A percentile compares a stretch with the other conserved stretches of the same genome.
These are phyloP conservation scores for Cordyceps tenuipes DNA, from an alignment of 2,329 filamentous ascomycete genomes.

Conservation along the genomic window DNA sequence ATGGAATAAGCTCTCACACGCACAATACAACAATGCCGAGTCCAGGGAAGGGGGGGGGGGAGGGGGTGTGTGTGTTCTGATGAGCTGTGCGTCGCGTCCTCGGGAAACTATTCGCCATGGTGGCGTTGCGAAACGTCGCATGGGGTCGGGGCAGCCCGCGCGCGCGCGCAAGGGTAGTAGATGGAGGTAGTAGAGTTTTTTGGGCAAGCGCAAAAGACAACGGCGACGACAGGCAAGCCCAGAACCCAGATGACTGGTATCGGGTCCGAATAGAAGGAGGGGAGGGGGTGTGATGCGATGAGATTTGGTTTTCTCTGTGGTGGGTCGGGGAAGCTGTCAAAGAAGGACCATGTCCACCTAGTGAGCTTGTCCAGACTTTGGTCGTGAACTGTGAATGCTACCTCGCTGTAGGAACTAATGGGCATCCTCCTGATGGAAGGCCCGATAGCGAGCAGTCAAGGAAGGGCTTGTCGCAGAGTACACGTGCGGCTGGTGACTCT, in stretches of 20 bases:
- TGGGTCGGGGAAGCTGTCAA: background rate
- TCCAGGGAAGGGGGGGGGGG: background rate
- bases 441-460: constrained; percentile 1
- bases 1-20: constrained; percentile 4
- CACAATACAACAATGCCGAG: background rate
- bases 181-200: no score
- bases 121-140: constrained; percentile 6
- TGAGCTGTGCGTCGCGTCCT: background rate
- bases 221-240: background rate
- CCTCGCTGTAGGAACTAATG: constrained; percentile 8
- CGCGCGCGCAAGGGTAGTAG: background rate
- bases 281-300: background rate
- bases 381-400: constrained; percentile 1
- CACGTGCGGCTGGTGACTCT: background rate
- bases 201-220: no score
- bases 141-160: background rate
- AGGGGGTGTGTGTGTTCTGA: no score
- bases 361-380: background rate
- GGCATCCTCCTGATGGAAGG: constrained; percentile 5
- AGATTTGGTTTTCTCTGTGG: background rate
- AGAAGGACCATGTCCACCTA: background rate
- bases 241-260: background rate
- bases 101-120: constrained; percentile 5
- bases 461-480: background rate
- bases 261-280: no score